Base-by-base conservation (phyloP, 169 alveolate species). In the Cryptosporidium andersoni region DNA sequence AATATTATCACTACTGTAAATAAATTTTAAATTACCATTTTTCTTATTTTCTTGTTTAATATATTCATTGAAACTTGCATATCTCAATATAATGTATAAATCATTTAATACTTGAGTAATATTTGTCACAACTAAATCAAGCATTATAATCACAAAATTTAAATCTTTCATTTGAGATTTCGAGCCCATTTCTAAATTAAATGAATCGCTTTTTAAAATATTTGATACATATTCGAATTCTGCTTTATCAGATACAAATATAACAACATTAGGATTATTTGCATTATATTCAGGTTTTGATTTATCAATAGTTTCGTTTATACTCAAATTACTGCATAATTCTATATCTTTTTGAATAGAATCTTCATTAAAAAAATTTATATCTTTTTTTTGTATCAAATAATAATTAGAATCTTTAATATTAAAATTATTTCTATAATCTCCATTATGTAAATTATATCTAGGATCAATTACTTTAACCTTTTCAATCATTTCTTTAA, bases 401-500 rank as follows among this genome's bases (percentile, higher is more conserved):
- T 53, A 25, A 60, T 60, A 55, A 9, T 55, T 55, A 55, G 9
- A 16, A 5, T 34, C 11, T 1, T 11, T 25, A 4, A 34, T 6
- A 5, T 60, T 60, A 5, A 34, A 34, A 4, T 60, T 36, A 16
- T 34, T 36, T 4, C 49, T 34, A 4, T 16, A 16, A 3, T 60
- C 40, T 16, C 25, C 37, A 4, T 60, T 16, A 60, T 25, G 2
- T 49, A 49, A 9, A 9, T 12, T 49, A 49, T 49, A 49, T 5
- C 39, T 40, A 64, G 11, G 1, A 6, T 64, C 40, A 12, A 16
- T 9, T 39, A 74, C 25, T 43, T 48, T n/a, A 37, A 25, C 64
- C 60, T 60, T 74, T 40, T 55, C 40, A 11, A 74, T 39, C 85
- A 66, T 58, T 48, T 74, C 85, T 34, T 68, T 74, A 16, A 58